These are phyloP conservation scores for Solanum chmielewskii DNA, from an alignment of 257 asterid genomes.

Conservation along the genomic window DNA sequence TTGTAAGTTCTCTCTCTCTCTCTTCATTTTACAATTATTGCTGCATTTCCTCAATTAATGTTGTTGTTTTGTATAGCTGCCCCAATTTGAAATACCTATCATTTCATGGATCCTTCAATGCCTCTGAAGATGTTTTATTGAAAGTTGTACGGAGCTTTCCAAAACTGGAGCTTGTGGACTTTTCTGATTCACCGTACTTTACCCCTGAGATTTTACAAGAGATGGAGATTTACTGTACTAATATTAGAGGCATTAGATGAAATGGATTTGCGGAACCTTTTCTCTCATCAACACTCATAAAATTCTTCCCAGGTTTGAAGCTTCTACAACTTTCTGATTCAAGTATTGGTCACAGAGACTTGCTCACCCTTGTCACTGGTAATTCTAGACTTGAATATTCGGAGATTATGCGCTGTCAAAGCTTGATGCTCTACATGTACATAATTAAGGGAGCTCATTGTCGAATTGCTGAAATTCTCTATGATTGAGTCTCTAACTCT, in stretches of 20 bases:
- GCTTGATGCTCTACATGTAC: constrained; percentile 31
- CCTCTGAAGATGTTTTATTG: constrained; percentile 21
- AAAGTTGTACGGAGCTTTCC: constrained; percentile 24
- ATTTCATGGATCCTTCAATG: constrained; percentile 39
- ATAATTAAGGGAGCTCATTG: constrained; percentile 20
- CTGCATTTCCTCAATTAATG: background rate
- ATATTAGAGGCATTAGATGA: constrained; percentile 32
- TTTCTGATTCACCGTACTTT: constrained; percentile 36
- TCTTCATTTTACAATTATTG: background rate
- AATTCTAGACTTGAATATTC: constrained; percentile 23
- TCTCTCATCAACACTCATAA: background rate
- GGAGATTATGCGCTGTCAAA: constrained; percentile 25
- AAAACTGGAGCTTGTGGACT: constrained; percentile 38
- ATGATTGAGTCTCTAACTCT: constrained; percentile 17
- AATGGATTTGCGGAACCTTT: constrained; percentile 12
- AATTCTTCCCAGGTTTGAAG: constrained; percentile 22
- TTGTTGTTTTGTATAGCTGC: constrained; percentile 12
- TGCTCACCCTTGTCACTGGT: constrained; percentile 14
- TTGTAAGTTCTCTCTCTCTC: constrained; percentile 3
- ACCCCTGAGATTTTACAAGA: constrained; percentile 7
- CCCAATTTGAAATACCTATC: constrained; percentile 39
- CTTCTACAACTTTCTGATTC: constrained; percentile 32
- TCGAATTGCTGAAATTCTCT: constrained; percentile 15
- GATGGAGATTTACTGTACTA: constrained; percentile 24
- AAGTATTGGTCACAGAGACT: constrained; percentile 20